These are phyloP conservation scores for Amoebophrya sp. DNA, from an alignment of 169 alveolate species.

Conservation along the genomic window DNA sequence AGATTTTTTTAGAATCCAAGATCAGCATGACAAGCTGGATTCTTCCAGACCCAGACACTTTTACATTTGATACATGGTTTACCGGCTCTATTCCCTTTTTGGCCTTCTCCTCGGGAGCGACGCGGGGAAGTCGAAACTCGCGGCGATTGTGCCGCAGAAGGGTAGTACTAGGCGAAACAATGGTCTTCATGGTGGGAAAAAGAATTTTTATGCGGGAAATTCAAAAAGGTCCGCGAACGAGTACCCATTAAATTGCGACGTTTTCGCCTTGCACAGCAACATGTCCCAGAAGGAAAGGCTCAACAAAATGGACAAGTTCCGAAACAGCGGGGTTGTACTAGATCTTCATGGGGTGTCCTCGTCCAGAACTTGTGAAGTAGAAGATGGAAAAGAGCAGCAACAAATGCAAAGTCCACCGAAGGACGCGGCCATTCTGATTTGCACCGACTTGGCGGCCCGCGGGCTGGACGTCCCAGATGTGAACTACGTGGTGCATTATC, in stretches of 20 bases:
- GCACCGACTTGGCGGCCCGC: slow-evolving; percentile 35
- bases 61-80: too few species aligned
- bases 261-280: slow-evolving; percentile 38
- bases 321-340: not conserved
- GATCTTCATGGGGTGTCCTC: too few species aligned
- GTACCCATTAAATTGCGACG: slow-evolving; percentile 9
- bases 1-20: too few species aligned
- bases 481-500: slow-evolving; percentile 29
- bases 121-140: not conserved
- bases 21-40: too few species aligned
- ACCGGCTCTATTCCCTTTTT: slow-evolving; percentile 38
- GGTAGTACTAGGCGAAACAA: too few species aligned
- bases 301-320: slow-evolving; percentile 37
- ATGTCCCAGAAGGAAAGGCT: slow-evolving; percentile 42
- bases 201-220: too few species aligned
- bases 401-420: too few species aligned
- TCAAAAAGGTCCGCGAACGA: not conserved
- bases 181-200: too few species aligned
- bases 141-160: not conserved
- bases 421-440: slow-evolving; percentile 11
- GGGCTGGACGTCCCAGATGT: slow-evolving; percentile 32
- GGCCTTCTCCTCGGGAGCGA: not conserved
- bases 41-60: too few species aligned
- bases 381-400: too few species aligned
- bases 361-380: too few species aligned